Evolutionary conservation across 129 eudicot species (phyloP), one percentile per base, ranked within the genome.

Genomic region (carrot (Daucus carota)): DNA sequence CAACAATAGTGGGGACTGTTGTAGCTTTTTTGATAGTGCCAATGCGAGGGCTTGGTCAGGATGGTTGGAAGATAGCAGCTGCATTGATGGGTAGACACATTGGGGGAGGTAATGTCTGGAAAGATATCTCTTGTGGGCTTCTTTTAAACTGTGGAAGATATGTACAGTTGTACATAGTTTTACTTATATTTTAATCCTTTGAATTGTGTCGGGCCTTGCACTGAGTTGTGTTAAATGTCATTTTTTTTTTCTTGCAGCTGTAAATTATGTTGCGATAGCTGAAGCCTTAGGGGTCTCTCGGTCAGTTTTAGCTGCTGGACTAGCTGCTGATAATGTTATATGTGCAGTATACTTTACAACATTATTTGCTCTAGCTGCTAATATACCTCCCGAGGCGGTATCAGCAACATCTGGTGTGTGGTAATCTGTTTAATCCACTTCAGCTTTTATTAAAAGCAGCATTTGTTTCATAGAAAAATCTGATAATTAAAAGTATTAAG

Each of bases 31-130:
- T 86, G 73, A 20, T 90, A 77, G 98, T 93, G 66, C 97, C 98
- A 3, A 90, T 93, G 98, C 80, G 88, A 46, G 89, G 96, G 20
- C 97, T 93, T 52, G 97, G 93, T 43, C 80, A 72, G 73, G 97
- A 93, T 81, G 85, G 91, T 43, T 93, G 98, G 98, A 93, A 89
- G 81, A 91, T 93, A 75, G 97, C 97, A 72, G 97, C 97, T 81
- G 97, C 97, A 31, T 80, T 93, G 29, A 93, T 93, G 98, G 98
- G 97, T 50, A 90, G 98, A 81, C 94, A 93, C 84, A 93, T 90
- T 79, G 98, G 98, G 75, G 98, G 97, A 90, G 90, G 98, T 93
- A 85, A 79, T 70, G 24, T 59, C 12, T 34, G 59, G 20, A 71
- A 45, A 36, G 54, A 66, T 43, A 22, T 57, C 60, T 67, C 42